phyloP scores from a whole-genome alignment of 805 yeast genomes.

The Myxozyma neglecta region DNA sequence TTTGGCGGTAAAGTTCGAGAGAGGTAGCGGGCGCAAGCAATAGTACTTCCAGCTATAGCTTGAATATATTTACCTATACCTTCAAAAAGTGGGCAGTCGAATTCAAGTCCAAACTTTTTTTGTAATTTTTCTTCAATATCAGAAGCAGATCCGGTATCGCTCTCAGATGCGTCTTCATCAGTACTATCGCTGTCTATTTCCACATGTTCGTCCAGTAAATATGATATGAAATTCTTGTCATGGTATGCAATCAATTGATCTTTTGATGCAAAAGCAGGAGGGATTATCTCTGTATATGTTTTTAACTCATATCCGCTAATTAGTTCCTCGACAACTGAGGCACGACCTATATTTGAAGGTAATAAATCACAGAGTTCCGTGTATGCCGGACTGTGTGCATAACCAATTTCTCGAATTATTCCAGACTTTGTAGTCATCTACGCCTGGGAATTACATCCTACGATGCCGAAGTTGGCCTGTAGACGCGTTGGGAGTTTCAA shows the following conservation, averaged over 20 bases:
- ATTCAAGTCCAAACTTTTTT: conserved; percentile 49
- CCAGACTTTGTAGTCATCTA: neutral
- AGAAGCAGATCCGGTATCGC: conserved; percentile 29
- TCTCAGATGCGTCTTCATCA: conserved; percentile 20
- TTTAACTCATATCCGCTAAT: conserved; percentile 47
- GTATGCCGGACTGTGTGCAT: conserved; percentile 32
- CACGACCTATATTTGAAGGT: conserved; percentile 57
- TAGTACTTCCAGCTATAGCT: conserved; percentile 57
- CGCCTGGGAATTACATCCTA: neutral
- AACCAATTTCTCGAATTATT: conserved; percentile 27
- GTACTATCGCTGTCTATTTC: neutral
- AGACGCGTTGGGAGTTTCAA: neutral
- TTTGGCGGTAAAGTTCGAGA: neutral
- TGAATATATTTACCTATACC: conserved; percentile 51
- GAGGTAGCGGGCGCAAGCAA: conserved; percentile 49
- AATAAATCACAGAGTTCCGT: conserved; percentile 43
- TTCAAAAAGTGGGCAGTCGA: conserved; percentile 68
- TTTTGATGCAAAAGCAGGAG: conserved; percentile 38
- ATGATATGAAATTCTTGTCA: conserved; percentile 45
- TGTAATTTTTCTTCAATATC: conserved; percentile 24
- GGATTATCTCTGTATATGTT: conserved; percentile 37
- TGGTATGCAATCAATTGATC: conserved; percentile 54
- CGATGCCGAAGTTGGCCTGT: neutral
- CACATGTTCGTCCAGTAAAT: conserved; percentile 40
- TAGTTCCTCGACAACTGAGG: conserved; percentile 47